Evolutionary conservation across 208 protist species (phyloP).

Genomic region (Trypanosoma avium): DNA sequence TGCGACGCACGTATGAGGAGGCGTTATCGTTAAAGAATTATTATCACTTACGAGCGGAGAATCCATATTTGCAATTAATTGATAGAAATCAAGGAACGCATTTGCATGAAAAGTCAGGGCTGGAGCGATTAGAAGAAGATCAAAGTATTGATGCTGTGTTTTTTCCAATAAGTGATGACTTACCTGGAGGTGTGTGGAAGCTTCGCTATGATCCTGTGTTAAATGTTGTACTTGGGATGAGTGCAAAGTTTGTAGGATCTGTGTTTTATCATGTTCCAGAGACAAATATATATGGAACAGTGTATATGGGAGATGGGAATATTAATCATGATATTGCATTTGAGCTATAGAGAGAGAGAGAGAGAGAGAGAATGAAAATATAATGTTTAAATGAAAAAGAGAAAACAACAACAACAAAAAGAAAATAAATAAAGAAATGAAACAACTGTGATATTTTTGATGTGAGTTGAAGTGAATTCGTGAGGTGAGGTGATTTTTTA

Average conservation of each 20-base stretch:
- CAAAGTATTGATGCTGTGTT: slow-evolving; percentile 66
- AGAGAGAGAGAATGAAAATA: neutral
- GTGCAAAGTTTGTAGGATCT: slow-evolving; percentile 64
- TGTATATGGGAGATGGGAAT: slow-evolving; percentile 90
- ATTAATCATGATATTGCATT: slow-evolving; percentile 80
- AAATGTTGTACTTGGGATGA: slow-evolving; percentile 67
- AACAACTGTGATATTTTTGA: too few relatives aligned
- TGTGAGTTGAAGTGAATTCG: too few relatives aligned
- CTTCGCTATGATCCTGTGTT: slow-evolving; percentile 69
- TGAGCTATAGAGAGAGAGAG: slow-evolving; percentile 43
- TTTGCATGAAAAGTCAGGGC: slow-evolving; percentile 41
- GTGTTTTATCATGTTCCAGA: slow-evolving; percentile 84
- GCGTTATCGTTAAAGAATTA: slow-evolving; percentile 73
- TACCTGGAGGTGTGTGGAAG: slow-evolving; percentile 70
- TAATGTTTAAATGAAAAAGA: slow-evolving; percentile 16
- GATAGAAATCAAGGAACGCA: slow-evolving; percentile 32
- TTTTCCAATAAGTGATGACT: slow-evolving; percentile 70
- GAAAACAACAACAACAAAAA: neutral
- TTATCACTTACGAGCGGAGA: slow-evolving; percentile 74
- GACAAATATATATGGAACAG: slow-evolving; percentile 62
- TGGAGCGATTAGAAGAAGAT: slow-evolving; percentile 65
- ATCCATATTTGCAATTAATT: slow-evolving; percentile 71
- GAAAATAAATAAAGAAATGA: neutral
- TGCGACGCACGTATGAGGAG: slow-evolving; percentile 37
- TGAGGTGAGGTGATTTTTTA: too few relatives aligned